Percentiles rank a stretch among this genome's conserved stretches.
phyloP scores from a whole-genome alignment of 345 rosid genomes.

The Barbarea vulgaris region DNA sequence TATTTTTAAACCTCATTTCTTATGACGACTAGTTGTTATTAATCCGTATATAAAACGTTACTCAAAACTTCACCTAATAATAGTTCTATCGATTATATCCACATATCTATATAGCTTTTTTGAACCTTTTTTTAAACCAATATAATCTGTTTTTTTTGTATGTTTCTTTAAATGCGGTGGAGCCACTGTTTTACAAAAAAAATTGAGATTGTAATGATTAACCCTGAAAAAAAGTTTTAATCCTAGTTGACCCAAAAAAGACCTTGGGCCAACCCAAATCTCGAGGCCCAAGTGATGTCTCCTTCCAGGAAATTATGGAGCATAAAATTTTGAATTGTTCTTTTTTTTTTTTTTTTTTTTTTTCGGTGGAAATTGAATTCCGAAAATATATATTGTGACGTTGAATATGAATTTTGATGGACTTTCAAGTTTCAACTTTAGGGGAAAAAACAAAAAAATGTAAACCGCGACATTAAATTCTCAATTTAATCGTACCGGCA shows the following conservation, averaged over 20 bases:
- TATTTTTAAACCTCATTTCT: not conserved
- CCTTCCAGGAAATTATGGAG: not conserved
- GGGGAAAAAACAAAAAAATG: not conserved
- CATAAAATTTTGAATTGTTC: no score
- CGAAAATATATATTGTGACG: not conserved
- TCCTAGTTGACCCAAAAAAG: not conserved
- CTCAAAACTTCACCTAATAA: not conserved
- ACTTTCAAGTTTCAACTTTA: constrained; percentile 1
- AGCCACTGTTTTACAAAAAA: not conserved
- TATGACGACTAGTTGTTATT: not conserved
- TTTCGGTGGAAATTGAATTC: not conserved
- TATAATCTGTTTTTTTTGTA: not conserved
- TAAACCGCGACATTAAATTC: constrained; percentile 3
- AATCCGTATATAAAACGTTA: constrained; percentile 14
- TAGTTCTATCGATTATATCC: not conserved
- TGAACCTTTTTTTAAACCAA: not conserved
- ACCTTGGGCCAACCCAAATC: not conserved
- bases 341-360: not conserved
- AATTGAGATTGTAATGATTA: not conserved
- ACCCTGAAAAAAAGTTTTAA: not conserved
- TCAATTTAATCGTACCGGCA: constrained; percentile 18
- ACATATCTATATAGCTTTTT: not conserved
- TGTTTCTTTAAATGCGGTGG: not conserved
- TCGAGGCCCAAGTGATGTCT: not conserved
- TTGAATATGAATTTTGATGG: constrained; percentile 9